Percentiles rank a stretch among this genome's conserved stretches.
phyloP scores from a whole-genome alignment of 108 stramenopile genomes.

The Nannochloropsis salina region DNA sequence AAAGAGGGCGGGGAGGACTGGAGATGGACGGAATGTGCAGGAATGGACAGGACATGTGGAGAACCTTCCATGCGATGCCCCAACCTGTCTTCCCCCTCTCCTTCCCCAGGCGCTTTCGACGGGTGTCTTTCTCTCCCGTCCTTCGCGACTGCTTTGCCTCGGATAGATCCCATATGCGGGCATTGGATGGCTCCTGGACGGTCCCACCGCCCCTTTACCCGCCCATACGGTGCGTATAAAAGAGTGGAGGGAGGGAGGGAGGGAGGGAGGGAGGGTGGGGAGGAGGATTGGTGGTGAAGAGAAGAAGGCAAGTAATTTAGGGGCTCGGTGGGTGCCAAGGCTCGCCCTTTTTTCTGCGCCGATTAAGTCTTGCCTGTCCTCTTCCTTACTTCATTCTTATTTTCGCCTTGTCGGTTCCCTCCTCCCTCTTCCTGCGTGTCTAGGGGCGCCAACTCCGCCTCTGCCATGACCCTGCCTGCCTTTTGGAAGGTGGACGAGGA shows the following conservation, averaged over 20 bases:
- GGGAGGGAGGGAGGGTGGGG: neutral
- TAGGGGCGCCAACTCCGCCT: neutral
- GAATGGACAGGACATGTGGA: neutral
- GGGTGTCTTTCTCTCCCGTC: neutral
- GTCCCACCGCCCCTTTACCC: neutral
- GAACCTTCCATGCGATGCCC: neutral
- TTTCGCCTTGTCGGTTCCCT: neutral
- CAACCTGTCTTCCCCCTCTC: neutral
- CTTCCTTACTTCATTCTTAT: neutral
- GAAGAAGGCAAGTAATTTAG: neutral
- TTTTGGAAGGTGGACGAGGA: neutral
- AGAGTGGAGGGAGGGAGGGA: neutral
- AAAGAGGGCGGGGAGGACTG: neutral
- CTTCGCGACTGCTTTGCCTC: neutral
- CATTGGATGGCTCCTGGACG: neutral
- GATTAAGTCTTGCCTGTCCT: neutral
- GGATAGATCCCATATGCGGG: constrained; percentile 1
- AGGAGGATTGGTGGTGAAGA: neutral
- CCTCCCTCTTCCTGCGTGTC: neutral
- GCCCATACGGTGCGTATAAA: neutral
- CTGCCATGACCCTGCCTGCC: neutral
- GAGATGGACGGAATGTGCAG: neutral
- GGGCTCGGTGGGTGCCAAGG: too few relatives aligned
- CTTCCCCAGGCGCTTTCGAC: constrained; percentile 12
- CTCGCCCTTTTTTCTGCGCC: neutral